phyloP scores from a whole-genome alignment of 2,329 filamentous ascomycete species.

The Penicillium sp. region DNA sequence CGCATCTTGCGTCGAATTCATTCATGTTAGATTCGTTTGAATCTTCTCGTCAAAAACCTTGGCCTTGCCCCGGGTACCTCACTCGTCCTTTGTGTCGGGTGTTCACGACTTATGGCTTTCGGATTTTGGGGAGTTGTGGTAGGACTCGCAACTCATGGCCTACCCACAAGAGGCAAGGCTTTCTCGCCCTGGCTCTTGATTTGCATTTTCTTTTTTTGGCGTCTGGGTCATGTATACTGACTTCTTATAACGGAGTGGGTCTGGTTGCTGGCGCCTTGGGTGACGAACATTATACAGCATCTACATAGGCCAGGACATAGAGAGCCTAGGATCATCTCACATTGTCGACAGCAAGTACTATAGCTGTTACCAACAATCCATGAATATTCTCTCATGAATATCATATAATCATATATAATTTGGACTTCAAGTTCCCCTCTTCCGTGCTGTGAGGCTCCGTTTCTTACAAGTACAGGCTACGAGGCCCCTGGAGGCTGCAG shows the following conservation, averaged over 20 bases:
- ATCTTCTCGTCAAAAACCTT: neutral
- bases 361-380: slow-evolving; percentile 10
- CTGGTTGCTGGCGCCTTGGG: slow-evolving; percentile 20
- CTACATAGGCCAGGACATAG: neutral
- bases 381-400: slow-evolving; percentile 5
- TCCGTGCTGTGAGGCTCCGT: too few relatives aligned
- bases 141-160: neutral
- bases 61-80: neutral
- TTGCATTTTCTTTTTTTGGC: slow-evolving; percentile 17
- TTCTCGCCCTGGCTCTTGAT: neutral
- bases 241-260: slow-evolving; percentile 25
- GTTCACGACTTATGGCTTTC: slow-evolving; percentile 1
- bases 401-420: neutral
- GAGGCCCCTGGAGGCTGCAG: too few relatives aligned
- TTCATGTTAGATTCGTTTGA: neutral
- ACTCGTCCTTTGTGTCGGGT: neutral
- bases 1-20: neutral
- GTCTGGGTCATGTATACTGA: slow-evolving; percentile 30
- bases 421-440: neutral
- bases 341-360: slow-evolving; percentile 13
- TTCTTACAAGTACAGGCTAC: too few relatives aligned
- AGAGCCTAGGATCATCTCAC: slow-evolving; percentile 1
- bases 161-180: neutral
- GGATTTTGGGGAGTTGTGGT: neutral
- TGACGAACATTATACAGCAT: slow-evolving; percentile 3